Percentiles rank a stretch among this genome's conserved stretches.
phyloP scores from a whole-genome alignment of 2,329 filamentous ascomycete species.

The Penicillium corylophilum region DNA sequence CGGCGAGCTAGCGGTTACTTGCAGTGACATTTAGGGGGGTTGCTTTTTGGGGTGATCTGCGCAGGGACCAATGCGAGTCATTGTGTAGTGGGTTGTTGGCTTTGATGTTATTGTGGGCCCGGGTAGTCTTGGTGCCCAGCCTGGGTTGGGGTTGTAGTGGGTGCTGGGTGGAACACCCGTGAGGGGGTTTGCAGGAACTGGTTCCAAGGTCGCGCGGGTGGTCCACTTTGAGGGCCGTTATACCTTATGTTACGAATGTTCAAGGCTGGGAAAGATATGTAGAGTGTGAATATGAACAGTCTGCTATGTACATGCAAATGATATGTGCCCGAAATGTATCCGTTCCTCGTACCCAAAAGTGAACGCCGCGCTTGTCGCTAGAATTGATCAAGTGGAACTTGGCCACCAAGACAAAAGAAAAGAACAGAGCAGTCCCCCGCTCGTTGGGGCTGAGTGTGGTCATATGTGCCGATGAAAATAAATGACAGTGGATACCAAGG shows the following conservation, averaged over 20 bases:
- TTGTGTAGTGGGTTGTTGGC: not conserved
- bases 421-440: constrained; percentile 5
- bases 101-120: not conserved
- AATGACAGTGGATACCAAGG: not conserved
- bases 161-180: too few species aligned
- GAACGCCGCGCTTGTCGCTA: not conserved
- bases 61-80: constrained; percentile 6
- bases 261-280: not conserved
- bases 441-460: constrained; percentile 4
- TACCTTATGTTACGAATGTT: too few species aligned
- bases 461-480: not conserved
- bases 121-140: not conserved
- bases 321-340: not conserved
- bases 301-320: not conserved
- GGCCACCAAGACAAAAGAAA: constrained; percentile 3
- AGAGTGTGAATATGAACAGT: not conserved
- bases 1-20: not conserved
- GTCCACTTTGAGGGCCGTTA: too few species aligned
- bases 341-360: not conserved
- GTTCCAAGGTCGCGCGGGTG: too few species aligned
- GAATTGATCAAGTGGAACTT: not conserved
- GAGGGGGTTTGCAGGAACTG: too few species aligned
- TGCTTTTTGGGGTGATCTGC: not conserved
- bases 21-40: not conserved
- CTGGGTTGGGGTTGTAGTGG: not conserved